These are phyloP conservation scores for Bauhinia variegata DNA, from an alignment of 306 rosid species.

Conservation along the genomic window DNA sequence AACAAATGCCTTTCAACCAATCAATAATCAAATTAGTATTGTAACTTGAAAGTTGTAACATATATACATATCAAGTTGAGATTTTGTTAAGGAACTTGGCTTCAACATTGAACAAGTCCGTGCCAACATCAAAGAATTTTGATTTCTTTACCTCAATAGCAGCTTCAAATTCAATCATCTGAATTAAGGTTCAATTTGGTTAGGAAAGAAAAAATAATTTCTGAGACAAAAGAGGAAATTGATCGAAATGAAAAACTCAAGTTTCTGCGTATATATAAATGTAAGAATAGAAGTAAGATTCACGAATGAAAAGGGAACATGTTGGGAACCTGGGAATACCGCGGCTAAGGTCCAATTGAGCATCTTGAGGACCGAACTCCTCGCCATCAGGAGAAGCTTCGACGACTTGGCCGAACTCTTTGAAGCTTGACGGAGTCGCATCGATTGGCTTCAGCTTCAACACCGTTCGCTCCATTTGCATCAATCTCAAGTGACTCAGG, in stretches of 20 bases:
- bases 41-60: neutral
- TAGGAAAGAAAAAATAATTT: no score
- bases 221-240: no score
- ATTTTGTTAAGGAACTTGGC: neutral
- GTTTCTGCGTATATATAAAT: no score
- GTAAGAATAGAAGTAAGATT: neutral
- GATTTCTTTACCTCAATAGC: neutral
- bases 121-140: neutral
- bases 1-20: neutral
- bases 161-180: neutral
- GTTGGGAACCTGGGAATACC: slow-evolving; percentile 75
- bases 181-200: neutral
- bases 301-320: neutral
- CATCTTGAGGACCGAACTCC: slow-evolving; percentile 68
- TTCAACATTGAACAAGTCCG: neutral
- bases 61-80: neutral
- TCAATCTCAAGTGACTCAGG: neutral
- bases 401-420: slow-evolving; percentile 72
- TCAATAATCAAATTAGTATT: neutral
- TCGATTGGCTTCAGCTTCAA: slow-evolving; percentile 61
- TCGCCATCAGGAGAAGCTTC: slow-evolving; percentile 59
- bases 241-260: no score
- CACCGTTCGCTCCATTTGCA: slow-evolving; percentile 9
- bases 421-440: slow-evolving; percentile 65
- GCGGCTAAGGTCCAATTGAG: slow-evolving; percentile 71